A percentile compares a stretch with the other conserved stretches of the same genome.
Conservation (phyloP, 2,329 filamentous ascomycete species). For the Ilyonectria sp. region DNA sequence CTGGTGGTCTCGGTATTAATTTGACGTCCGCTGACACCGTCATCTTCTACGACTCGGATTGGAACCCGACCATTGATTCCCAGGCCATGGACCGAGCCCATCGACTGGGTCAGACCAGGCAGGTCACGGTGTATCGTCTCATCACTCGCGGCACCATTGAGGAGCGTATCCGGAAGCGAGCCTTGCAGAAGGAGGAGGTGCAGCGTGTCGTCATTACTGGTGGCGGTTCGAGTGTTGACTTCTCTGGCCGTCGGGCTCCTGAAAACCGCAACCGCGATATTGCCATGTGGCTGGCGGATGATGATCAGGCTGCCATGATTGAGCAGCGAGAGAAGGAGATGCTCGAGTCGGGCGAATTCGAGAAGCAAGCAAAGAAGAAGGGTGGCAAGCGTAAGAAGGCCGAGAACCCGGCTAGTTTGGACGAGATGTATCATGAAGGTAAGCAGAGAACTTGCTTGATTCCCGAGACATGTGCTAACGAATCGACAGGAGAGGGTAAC, state of each 20-base stretch:
- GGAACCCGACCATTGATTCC: constrained; percentile 99
- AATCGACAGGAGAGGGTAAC: constrained; percentile 85
- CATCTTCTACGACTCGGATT: constrained; percentile 99
- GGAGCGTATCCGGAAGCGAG: constrained; percentile 96
- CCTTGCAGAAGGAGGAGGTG: constrained; percentile 98
- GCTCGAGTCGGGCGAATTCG: constrained; percentile 78
- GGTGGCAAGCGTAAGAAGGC: constrained; percentile 70
- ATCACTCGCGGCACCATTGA: constrained; percentile 98
- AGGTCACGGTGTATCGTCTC: constrained; percentile 97
- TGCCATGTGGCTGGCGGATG: constrained; percentile 98
- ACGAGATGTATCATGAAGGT: constrained; percentile 99
- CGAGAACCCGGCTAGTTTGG: constrained; percentile 76
- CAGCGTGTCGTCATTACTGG: constrained; percentile 97
- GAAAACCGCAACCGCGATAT: constrained; percentile 98
- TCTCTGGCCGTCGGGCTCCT: constrained; percentile 88
- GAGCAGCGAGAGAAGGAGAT: constrained; percentile 93
- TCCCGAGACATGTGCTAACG: constrained; percentile 43
- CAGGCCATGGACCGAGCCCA: constrained; percentile 99
- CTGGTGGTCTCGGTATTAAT: constrained; percentile 98
- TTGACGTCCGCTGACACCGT: constrained; percentile 96
- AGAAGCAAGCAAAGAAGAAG: constrained; percentile 76
- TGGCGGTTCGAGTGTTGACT: constrained; percentile 92
- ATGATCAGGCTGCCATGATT: constrained; percentile 94
- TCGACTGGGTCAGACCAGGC: constrained; percentile 94
- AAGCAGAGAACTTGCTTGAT: constrained; percentile 57